A percentile compares a stretch with the other conserved stretches of the same genome.
phyloP scores from a whole-genome alignment of 192 early-diverging fungal genomes.

The Thoreauomyces humboldtii region DNA sequence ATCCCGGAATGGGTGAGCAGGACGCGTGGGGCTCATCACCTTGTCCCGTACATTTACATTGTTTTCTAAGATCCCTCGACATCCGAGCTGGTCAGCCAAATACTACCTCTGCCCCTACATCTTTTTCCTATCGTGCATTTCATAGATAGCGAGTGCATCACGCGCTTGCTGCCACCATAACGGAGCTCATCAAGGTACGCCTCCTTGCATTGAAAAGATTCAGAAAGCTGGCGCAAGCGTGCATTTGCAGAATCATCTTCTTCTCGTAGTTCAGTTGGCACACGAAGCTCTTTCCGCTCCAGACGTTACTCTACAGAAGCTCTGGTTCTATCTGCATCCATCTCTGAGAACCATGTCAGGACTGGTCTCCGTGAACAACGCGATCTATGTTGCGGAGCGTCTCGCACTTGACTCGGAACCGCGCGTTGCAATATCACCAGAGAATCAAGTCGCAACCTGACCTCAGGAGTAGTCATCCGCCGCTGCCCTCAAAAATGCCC shows the following conservation, averaged over 20 bases:
- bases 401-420: too few relatives aligned
- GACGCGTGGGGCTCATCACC: too few relatives aligned
- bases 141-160: conserved; percentile 75
- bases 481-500: too few relatives aligned
- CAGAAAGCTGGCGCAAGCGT: neutral
- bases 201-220: too few relatives aligned
- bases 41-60: neutral
- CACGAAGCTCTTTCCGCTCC: conserved; percentile 68
- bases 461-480: too few relatives aligned
- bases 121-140: conserved; percentile 77
- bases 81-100: conserved; percentile 67
- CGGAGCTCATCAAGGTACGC: conserved; percentile 66
- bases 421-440: too few relatives aligned
- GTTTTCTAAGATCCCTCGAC: conserved; percentile 43
- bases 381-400: conserved; percentile 36
- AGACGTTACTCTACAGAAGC: conserved; percentile 81
- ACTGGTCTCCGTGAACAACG: conserved; percentile 50
- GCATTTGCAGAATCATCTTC: conserved; percentile 72
- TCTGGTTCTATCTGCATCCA: conserved; percentile 87
- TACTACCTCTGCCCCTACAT: conserved; percentile 76
- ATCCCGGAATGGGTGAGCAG: conserved; percentile 15
- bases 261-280: conserved; percentile 86
- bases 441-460: too few relatives aligned
- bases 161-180: conserved; percentile 83
- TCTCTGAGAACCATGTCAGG: conserved; percentile 58